phyloP scores from a whole-genome alignment of 164 flowering plant genomes.

The Piper betle region DNA sequence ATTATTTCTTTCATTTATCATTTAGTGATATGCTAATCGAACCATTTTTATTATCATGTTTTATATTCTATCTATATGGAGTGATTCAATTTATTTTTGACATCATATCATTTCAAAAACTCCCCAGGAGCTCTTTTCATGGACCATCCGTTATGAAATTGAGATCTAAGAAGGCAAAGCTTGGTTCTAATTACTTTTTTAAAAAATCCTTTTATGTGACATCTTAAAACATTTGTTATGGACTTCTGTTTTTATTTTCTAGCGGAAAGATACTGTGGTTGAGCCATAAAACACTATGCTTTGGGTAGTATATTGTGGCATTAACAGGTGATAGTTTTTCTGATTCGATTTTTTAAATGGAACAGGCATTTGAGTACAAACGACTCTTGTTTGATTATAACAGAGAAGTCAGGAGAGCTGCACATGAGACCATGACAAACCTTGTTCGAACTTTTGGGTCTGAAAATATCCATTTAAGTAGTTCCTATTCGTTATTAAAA shows the following conservation, averaged over 20 bases:
- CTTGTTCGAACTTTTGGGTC: constrained; percentile 69
- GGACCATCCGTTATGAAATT: no score
- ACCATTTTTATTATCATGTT: no score
- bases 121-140: no score
- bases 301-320: background rate
- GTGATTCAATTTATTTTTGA: no score
- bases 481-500: background rate
- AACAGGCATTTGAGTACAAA: constrained; percentile 88
- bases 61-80: no score
- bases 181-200: no score
- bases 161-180: no score
- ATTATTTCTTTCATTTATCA: no score
- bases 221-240: background rate
- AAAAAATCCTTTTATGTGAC: background rate
- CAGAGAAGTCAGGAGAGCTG: constrained; percentile 89
- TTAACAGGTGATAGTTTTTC: background rate
- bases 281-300: background rate
- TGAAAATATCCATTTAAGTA: constrained; percentile 17
- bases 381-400: constrained; percentile 75
- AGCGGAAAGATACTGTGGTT: no score
- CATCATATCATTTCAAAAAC: no score
- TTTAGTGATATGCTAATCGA: no score
- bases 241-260: background rate
- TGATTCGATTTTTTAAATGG: background rate
- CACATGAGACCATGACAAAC: constrained; percentile 79